Evolutionary conservation across 179 eudicot genomes (phyloP).

Genomic region (Gypsophila paniculata): DNA sequence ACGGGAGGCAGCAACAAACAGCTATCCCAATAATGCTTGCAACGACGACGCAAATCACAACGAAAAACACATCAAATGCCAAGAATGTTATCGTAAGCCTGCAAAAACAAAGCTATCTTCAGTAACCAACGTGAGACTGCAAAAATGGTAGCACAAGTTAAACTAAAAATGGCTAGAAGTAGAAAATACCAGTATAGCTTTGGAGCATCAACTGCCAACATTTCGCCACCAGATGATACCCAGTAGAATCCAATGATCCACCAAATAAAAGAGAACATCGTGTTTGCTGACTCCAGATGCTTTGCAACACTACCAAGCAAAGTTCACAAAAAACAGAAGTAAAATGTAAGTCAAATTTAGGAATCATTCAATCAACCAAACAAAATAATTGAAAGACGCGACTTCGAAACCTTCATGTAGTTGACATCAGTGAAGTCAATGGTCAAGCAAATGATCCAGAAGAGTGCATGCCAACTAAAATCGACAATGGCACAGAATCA

Average conservation of each 20-base stretch:
- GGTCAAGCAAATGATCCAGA: background rate
- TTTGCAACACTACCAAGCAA: constrained; percentile 16
- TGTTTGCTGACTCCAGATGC: constrained; percentile 84
- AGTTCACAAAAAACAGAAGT: background rate
- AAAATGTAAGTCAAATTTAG: background rate
- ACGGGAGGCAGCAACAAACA: constrained; percentile 93
- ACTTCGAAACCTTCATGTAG: background rate
- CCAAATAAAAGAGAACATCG: constrained; percentile 90
- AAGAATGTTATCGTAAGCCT: constrained; percentile 80
- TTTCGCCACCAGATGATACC: constrained; percentile 70
- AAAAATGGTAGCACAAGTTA: background rate
- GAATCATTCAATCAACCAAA: background rate
- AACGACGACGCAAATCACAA: constrained; percentile 77
- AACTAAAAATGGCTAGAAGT: background rate
- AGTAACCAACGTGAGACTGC: constrained; percentile 11
- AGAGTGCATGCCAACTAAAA: background rate
- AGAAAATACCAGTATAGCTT: constrained; percentile 66
- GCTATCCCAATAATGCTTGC: constrained; percentile 86
- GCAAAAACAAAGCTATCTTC: constrained; percentile 31
- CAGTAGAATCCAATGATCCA: constrained; percentile 93
- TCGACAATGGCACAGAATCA: no score
- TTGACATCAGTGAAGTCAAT: background rate
- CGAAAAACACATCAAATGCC: constrained; percentile 93
- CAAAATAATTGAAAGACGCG: background rate
- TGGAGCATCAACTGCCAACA: constrained; percentile 56